Base-by-base conservation (phyloP, 805 yeast species). In the Debaryomyces maramus region DNA sequence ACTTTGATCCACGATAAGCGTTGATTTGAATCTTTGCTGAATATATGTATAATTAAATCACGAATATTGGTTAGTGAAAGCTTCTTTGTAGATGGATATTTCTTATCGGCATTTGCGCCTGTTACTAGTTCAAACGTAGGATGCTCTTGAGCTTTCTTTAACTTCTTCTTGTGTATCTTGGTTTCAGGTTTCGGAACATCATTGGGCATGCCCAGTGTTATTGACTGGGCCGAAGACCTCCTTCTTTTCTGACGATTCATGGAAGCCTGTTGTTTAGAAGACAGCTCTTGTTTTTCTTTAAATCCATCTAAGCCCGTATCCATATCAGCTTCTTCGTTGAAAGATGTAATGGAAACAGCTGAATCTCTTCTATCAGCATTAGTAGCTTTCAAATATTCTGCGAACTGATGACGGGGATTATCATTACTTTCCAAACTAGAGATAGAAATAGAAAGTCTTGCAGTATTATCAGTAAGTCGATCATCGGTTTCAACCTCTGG, bases 1-100 rank as follows among this genome's bases (percentile, higher is more conserved):
- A 85, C 50, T 13, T 63, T 59, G n/a, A 76, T 48, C 79, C 81
- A 79, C 9, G 29, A 22, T 22, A 33, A 23, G 16, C 16, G 58
- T 56, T 1, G 83, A 31, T 27, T 32, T 39, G 10, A 33, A 11
- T 45, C 43, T 7, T 40, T 34, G 7, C 38, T 37, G 24, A 45
- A 51, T 7, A 43, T 44, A 13, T 45, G 36, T n/a, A 55, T 38
- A 5, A 56, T 38, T 34, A 56, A 36, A 10, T 47, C 51, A 18
- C 64, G 40, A 7, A 55, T 32, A 26, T 44, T 37, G 13, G 43
- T 44, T 28, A 56, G 46, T 16, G 57, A 48, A 14, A 54, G 36
- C 26, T 53, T 34, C 21, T 45, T 36, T 23, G 14, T 17, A 36
- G 11, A 16, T 21, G 18, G 18, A 17, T n/a, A 17, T 6, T 35